A percentile compares a stretch with the other conserved stretches of the same genome.
These are phyloP conservation scores for Heliamphora pulchella DNA, from an alignment of 179 eudicot species.

Conservation along the genomic window DNA sequence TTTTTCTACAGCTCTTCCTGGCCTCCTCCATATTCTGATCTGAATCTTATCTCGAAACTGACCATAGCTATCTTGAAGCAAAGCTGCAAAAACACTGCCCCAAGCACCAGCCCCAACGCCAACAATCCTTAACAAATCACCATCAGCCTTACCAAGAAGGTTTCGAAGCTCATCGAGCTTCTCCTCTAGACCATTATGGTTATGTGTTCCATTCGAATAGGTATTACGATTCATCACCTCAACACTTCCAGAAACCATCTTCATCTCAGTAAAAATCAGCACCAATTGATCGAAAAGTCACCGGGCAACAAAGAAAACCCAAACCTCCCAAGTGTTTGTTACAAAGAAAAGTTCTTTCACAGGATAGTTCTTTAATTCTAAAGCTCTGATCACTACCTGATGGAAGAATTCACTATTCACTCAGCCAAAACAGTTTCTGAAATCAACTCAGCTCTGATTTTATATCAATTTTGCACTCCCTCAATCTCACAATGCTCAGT, in stretches of 20 bases:
- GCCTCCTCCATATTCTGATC: constrained; percentile 87
- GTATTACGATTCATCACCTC: constrained; percentile 12
- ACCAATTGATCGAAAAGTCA: background rate
- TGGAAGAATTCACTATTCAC: background rate
- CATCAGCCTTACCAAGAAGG: constrained; percentile 56
- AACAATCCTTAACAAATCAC: constrained; percentile 71
- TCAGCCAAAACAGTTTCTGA: background rate
- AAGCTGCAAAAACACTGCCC: constrained; percentile 89
- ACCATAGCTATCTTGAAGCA: constrained; percentile 86
- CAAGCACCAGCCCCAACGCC: constrained; percentile 98
- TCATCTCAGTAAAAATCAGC: constrained; percentile 6
- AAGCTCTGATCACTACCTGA: background rate
- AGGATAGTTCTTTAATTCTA: background rate
- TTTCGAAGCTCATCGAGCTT: constrained; percentile 68
- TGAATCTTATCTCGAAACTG: constrained; percentile 68
- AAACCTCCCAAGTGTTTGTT: background rate
- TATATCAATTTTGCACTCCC: background rate
- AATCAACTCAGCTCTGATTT: constrained; percentile 5
- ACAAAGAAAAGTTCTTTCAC: background rate
- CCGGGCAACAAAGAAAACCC: constrained; percentile 5
- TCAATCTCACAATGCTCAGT: background rate
- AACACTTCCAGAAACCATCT: constrained; percentile 24
- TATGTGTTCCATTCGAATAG: constrained; percentile 14
- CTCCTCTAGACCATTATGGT: constrained; percentile 31
- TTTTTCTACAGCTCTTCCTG: constrained; percentile 69